Conservation (phyloP, 371 early-diverging fungal genomes). For the Mucor racemosus region DNA sequence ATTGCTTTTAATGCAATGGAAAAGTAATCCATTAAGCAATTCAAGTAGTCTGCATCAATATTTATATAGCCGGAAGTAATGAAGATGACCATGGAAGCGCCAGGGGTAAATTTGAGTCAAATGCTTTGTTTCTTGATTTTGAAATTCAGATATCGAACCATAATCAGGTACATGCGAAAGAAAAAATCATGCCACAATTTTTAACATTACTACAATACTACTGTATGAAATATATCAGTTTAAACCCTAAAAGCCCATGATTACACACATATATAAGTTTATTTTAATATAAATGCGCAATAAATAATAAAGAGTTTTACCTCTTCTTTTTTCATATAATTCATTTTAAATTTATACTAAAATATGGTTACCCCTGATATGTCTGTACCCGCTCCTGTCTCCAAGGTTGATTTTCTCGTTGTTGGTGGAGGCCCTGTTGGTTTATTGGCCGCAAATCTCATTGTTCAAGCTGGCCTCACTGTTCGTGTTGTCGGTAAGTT, state of each 20-base stretch:
- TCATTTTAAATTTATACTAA: slow-evolving; percentile 6
- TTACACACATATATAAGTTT: neutral
- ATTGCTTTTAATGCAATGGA: no score
- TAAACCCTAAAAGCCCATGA: slow-evolving; percentile 6
- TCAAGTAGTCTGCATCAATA: no score
- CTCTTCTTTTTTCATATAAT: slow-evolving; percentile 12
- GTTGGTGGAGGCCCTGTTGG: slow-evolving; percentile 57
- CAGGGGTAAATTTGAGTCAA: no score
- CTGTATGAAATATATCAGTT: neutral
- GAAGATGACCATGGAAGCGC: no score
- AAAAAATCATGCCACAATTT: slow-evolving; percentile 13
- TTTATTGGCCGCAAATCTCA: slow-evolving; percentile 44
- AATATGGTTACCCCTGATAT: slow-evolving; percentile 25
- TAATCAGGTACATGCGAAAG: neutral
- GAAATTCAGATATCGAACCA: slow-evolving; percentile 5
- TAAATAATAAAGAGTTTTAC: slow-evolving; percentile 5
- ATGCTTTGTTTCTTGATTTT: neutral
- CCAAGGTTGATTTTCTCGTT: slow-evolving; percentile 44
- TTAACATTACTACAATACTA: neutral
- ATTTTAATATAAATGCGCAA: neutral
- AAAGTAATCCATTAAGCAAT: no score
- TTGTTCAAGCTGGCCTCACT: slow-evolving; percentile 42
- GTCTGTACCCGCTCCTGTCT: slow-evolving; percentile 27
- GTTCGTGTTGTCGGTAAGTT: slow-evolving; percentile 45
- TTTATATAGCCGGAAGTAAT: no score